A percentile compares a stretch with the other conserved stretches of the same genome.
Conservation (phyloP, 2,329 filamentous ascomycete genomes). For the Ascochyta koolunga region DNA sequence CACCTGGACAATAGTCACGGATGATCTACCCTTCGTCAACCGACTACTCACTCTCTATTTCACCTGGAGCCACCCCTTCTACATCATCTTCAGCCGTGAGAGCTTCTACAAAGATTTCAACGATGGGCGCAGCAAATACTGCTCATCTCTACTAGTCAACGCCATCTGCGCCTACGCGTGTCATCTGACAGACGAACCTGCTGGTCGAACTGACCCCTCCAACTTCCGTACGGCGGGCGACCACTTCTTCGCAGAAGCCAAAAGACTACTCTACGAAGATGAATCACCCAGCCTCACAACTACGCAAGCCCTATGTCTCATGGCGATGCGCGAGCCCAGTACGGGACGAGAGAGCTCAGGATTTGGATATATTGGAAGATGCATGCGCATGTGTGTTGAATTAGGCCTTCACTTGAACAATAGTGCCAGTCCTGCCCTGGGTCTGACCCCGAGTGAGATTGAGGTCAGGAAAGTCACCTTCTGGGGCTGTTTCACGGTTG, state of each 20-base stretch:
- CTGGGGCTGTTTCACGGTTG: constrained; percentile 59
- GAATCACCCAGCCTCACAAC: constrained; percentile 70
- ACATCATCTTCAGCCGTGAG: constrained; percentile 73
- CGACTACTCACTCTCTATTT: constrained; percentile 72
- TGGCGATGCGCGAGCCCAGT: constrained; percentile 77
- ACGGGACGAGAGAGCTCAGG: constrained; percentile 74
- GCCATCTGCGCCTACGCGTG: constrained; percentile 70
- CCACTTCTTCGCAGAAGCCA: constrained; percentile 74
- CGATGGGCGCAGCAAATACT: constrained; percentile 66
- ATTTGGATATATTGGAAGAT: constrained; percentile 75
- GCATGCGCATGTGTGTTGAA: constrained; percentile 73
- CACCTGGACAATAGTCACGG: constrained; percentile 67
- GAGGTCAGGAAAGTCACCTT: constrained; percentile 60
- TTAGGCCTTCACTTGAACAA: constrained; percentile 67
- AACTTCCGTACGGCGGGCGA: constrained; percentile 72
- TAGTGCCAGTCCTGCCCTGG: constrained; percentile 38
- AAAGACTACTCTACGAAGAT: constrained; percentile 62
- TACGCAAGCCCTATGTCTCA: constrained; percentile 75
- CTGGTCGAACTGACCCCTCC: constrained; percentile 66
- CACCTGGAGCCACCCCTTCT: constrained; percentile 75
- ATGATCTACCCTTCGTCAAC: constrained; percentile 64
- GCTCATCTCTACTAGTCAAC: constrained; percentile 70
- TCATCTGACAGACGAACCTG: constrained; percentile 69
- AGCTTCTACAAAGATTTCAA: constrained; percentile 72
- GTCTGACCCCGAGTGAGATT: constrained; percentile 50